Base-by-base conservation (phyloP, 2,329 filamentous ascomycete species). In the Neurospora crassa region DNA sequence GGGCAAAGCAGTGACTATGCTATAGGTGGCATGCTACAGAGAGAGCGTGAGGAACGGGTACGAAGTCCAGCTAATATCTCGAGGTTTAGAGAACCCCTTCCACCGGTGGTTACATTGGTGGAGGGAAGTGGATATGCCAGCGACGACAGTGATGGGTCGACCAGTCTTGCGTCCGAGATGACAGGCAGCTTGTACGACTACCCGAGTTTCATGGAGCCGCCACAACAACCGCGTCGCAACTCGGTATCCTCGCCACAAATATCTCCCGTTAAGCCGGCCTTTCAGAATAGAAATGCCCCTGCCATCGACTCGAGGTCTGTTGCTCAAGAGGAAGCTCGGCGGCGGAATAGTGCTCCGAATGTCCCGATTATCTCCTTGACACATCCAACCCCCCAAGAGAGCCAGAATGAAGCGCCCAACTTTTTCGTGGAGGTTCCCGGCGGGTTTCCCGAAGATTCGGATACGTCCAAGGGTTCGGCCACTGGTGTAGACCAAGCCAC, bases 81-180 rank as follows among this genome's bases (percentile, higher is more conserved):
- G 8, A 84, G 84, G 74, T 85, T 84, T 73, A 83, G 87, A 69
- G 88, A 92, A 73, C 91, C 92, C 18, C 79, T 93, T 42, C 89
- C 92, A 5, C 90, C 90, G 0, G 86, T 92, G 18, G 89, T 92
- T 14, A 91, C 90, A 0, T 90, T 89, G 1, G 86, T 91, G 20
- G 90, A 94, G 77, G 88, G 87, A 11, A 86, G 81, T 70, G 90
- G 88, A 1, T 89, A 92, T 74, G 80, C 84, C 16, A 92, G 89
- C 16, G 88, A 91, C 72, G 88, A 84, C 67, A 82, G 83, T 6
- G 79, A 77, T 68, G 80, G 79, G 70, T 80, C 81, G 11, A 81
- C 80, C 40, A 73, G 70, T 72, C 53, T 63, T 63, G 53, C 53
- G 24, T 63, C 53, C 29, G 53, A 63, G 53, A 63, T 63, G 53